A percentile compares a stretch with the other conserved stretches of the same genome.
These are phyloP conservation scores for Mycena filopes DNA, from an alignment of 768 basidiomycete species.

Conservation along the genomic window DNA sequence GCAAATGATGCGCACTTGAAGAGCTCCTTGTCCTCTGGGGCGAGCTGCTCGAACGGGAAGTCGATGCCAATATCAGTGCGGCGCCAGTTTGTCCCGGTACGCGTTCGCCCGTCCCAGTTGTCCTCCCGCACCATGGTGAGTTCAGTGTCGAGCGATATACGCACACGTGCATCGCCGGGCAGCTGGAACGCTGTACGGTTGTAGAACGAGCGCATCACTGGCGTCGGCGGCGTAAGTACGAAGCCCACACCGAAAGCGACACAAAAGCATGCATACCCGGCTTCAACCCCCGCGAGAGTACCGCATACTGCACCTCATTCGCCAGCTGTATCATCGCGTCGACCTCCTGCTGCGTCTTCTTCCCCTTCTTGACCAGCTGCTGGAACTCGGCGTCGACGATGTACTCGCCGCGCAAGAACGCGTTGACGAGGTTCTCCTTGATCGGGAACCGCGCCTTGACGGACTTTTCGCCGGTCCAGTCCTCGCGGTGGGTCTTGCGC, in stretches of 20 bases:
- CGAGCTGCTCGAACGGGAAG: conserved; percentile 84
- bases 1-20: conserved; percentile 78
- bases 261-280: conserved; percentile 66
- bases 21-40: conserved; percentile 83
- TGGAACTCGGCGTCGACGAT: conserved; percentile 95
- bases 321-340: conserved; percentile 96
- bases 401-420: conserved; percentile 89
- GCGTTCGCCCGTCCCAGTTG: conserved; percentile 87
- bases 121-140: conserved; percentile 95
- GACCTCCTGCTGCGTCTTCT: conserved; percentile 92
- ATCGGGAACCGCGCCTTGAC: conserved; percentile 97
- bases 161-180: conserved; percentile 97
- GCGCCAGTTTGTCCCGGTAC: conserved; percentile 93
- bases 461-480: conserved; percentile 99
- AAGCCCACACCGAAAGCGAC: background rate
- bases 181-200: conserved; percentile 99
- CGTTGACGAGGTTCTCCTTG: conserved; percentile 93
- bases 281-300: conserved; percentile 80
- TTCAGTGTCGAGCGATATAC: conserved; percentile 98
- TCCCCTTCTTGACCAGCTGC: conserved; percentile 85
- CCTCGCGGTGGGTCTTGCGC: conserved; percentile 94
- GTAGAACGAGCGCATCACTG: conserved; percentile 97
- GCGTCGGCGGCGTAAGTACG: background rate
- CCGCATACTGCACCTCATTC: conserved; percentile 94
- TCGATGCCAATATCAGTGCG: conserved; percentile 94